Percentiles rank a stretch among this genome's conserved stretches.
phyloP scores from a whole-genome alignment of 306 rosid genomes.

The Quercus aquifolioides region DNA sequence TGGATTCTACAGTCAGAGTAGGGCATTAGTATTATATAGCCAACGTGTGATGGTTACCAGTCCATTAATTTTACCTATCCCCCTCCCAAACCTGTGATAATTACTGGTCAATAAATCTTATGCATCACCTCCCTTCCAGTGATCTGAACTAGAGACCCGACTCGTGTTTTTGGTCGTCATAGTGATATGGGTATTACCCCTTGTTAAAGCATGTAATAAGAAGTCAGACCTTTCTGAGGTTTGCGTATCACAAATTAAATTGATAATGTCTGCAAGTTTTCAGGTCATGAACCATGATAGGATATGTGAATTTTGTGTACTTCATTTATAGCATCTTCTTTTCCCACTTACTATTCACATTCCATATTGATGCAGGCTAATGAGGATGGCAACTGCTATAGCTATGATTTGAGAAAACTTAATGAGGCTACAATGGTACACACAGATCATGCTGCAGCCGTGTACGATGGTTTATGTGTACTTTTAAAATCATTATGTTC shows the following conservation, averaged over 20 bases:
- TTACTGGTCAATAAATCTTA: neutral
- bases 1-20: neutral
- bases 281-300: neutral
- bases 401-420: slow-evolving; percentile 72
- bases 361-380: slow-evolving; percentile 62
- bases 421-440: slow-evolving; percentile 85
- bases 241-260: neutral
- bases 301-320: slow-evolving; percentile 3
- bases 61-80: neutral
- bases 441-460: slow-evolving; percentile 91
- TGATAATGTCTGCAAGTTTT: neutral
- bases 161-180: neutral
- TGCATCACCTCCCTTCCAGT: neutral
- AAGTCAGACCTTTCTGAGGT: neutral
- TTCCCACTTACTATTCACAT: neutral
- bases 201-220: neutral
- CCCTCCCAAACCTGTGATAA: neutral
- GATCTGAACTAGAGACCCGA: neutral
- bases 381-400: slow-evolving; percentile 85
- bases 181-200: neutral
- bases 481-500: neutral
- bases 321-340: neutral
- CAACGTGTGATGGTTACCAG: neutral
- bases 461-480: slow-evolving; percentile 47
- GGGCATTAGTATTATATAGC: neutral